Conservation (phyloP, 2,329 filamentous ascomycete species). For the Diaporthe longicolla region DNA sequence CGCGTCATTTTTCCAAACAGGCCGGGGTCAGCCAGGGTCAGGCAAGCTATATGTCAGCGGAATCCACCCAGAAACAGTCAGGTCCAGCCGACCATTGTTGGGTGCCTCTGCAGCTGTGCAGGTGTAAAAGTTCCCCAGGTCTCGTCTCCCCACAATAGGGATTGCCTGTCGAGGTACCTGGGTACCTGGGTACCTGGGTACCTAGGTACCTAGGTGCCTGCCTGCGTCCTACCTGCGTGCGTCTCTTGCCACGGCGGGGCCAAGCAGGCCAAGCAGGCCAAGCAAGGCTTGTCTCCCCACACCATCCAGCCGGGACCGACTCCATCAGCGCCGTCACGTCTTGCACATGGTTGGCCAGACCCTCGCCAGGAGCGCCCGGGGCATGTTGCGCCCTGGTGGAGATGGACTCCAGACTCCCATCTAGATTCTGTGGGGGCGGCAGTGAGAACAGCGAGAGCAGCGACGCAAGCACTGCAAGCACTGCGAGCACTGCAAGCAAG, state of each 20-base stretch:
- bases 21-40: conserved; percentile 10
- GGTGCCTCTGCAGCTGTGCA: too few relatives aligned
- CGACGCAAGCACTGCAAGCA: too few relatives aligned
- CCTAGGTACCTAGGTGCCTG: too few relatives aligned
- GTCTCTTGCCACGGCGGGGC: conserved; percentile 32
- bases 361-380: conserved; percentile 5
- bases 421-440: conserved; percentile 30
- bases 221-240: conserved; percentile 7
- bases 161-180: conserved; percentile 2
- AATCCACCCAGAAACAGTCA: conserved; percentile 25
- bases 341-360: conserved; percentile 28
- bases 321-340: conserved; percentile 8
- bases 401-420: conserved; percentile 11
- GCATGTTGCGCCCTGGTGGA: conserved; percentile 32
- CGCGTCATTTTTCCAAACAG: conserved; percentile 25
- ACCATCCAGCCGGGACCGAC: conserved; percentile 19
- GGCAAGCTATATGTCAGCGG: conserved; percentile 30
- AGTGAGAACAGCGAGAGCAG: neutral
- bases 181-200: too few relatives aligned
- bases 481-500: too few relatives aligned
- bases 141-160: conserved; percentile 31
- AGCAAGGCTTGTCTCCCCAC: conserved; percentile 35
- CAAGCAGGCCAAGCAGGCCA: conserved; percentile 20
- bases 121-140: conserved; percentile 24
- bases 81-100: neutral